Percentiles rank a stretch among this genome's conserved stretches.
Conservation (phyloP, 495 filamentous ascomycete genomes). For the Astrocystis sublimbata region DNA sequence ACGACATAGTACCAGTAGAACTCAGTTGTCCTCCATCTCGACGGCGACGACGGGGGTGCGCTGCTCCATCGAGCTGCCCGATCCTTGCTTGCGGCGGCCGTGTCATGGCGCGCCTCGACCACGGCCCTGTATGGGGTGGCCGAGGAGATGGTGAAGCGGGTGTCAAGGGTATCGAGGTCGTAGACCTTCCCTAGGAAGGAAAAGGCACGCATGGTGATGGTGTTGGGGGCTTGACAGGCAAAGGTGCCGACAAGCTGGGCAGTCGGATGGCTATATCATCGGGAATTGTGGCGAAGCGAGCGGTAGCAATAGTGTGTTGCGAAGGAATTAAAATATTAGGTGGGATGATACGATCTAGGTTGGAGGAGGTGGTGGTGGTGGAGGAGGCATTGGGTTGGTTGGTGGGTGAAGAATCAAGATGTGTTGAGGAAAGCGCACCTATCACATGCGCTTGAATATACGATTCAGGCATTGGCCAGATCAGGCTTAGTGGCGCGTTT, state of each 20-base stretch:
- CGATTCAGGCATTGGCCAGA: too few relatives aligned
- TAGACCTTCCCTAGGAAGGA: slow-evolving; percentile 62
- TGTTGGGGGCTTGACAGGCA: slow-evolving; percentile 14
- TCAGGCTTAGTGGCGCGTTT: too few relatives aligned
- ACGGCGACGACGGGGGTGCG: slow-evolving; percentile 59
- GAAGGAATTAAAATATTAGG: neutral
- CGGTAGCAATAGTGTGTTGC: slow-evolving; percentile 3
- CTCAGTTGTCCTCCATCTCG: slow-evolving; percentile 84
- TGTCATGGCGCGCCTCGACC: slow-evolving; percentile 41
- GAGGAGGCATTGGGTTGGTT: too few relatives aligned
- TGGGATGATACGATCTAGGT: too few relatives aligned
- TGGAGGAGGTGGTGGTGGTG: too few relatives aligned
- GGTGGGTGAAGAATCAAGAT: too few relatives aligned
- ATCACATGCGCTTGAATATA: too few relatives aligned
- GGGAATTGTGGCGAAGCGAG: slow-evolving; percentile 8
- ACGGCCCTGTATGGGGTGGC: slow-evolving; percentile 61
- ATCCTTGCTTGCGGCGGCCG: slow-evolving; percentile 28
- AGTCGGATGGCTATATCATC: slow-evolving; percentile 14
- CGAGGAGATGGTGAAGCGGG: slow-evolving; percentile 77
- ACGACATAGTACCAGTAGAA: slow-evolving; percentile 81
- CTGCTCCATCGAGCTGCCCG: slow-evolving; percentile 42
- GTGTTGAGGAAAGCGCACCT: too few relatives aligned
- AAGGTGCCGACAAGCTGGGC: slow-evolving; percentile 11
- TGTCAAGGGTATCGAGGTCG: slow-evolving; percentile 90
- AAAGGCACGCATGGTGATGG: slow-evolving; percentile 35